phyloP scores from a whole-genome alignment of 2,329 filamentous ascomycete species.

The Cladosporium phlei region DNA sequence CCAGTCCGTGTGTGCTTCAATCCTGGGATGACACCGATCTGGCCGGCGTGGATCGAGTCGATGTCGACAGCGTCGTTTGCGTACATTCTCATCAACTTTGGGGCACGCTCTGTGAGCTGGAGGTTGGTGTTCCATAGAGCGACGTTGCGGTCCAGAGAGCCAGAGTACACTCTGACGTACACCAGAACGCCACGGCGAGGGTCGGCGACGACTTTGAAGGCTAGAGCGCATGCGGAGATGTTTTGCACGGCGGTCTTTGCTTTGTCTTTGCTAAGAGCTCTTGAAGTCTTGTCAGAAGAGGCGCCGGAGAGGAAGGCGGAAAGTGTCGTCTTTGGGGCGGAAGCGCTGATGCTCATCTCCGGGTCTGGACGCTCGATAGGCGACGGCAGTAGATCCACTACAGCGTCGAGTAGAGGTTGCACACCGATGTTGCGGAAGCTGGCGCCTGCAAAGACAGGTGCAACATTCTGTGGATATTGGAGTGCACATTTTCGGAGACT shows the following conservation, averaged over 20 bases:
- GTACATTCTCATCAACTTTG: conserved; percentile 82
- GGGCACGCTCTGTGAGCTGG: conserved; percentile 70
- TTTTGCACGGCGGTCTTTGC: conserved; percentile 47
- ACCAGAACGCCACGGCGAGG: conserved; percentile 79
- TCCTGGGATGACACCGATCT: conserved; percentile 90
- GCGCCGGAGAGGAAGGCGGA: conserved; percentile 10
- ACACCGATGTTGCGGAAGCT: conserved; percentile 94
- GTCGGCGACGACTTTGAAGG: conserved; percentile 94
- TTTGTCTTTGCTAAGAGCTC: conserved; percentile 38
- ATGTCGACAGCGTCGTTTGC: conserved; percentile 84
- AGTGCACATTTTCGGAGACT: conserved; percentile 70
- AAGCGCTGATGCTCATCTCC: conserved; percentile 48
- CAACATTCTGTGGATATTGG: conserved; percentile 63
- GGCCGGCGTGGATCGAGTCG: conserved; percentile 71
- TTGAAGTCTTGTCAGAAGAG: conserved; percentile 34
- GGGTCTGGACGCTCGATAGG: conserved; percentile 76
- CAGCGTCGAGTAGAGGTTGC: conserved; percentile 81
- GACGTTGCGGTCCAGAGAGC: conserved; percentile 67
- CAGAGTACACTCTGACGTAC: conserved; percentile 88
- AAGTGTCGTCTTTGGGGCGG: conserved; percentile 1
- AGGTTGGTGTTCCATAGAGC: conserved; percentile 84
- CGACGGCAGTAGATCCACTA: conserved; percentile 80
- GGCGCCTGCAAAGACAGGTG: conserved; percentile 85
- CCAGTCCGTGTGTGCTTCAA: conserved; percentile 89
- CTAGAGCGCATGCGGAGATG: conserved; percentile 64